Evolutionary conservation across 2,329 filamentous ascomycete genomes (phyloP), one percentile per base, ranked within the genome.

Genomic region (Colletotrichum viniferum): DNA sequence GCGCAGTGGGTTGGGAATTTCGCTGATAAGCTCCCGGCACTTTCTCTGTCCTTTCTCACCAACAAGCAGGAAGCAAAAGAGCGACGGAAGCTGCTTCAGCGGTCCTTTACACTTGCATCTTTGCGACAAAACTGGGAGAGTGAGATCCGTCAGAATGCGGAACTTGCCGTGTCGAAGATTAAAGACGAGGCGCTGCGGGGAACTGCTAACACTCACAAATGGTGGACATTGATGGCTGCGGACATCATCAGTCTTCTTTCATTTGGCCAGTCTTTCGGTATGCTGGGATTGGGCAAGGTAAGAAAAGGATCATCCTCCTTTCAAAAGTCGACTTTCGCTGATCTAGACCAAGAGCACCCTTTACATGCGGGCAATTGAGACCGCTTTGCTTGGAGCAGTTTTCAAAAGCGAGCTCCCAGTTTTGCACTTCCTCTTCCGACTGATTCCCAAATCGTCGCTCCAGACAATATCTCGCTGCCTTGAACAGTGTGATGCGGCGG

Each of bases 181-280:
- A 79, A 76, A 0, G 80, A 85, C 16, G 88, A 91, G 61, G 84
- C 86, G 24, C 65, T 73, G 1, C 80, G 79, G 0, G 84, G 86
- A 0, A 81, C 76, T 0, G 83, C 82, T 0, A 89, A 92, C 76
- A 80, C 91, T 0, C 84, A 85, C 76, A 90, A 90, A 73, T 92
- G 89, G 89, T 88, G 85, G 82, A 80, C 86, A 6, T 90, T 89
- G 69, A 86, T 90, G 84, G 81, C 89, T 0, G 89, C 89, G 0
- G 90, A 92, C 77, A 81, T 90, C 1, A 89, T 91, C 62, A 88
- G 86, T 0, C 85, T 90, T 64, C 79, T 92, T 12, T 86, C 83
- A 1, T 92, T 92, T 80, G 89, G 90, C 0, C 85, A 90, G 26
- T 88, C 88, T 0, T 91, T 91, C 73, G 80, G 81, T 1, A 88